phyloP scores from a whole-genome alignment of 441 rosid genomes.

The Pelargonium citronellum region DNA sequence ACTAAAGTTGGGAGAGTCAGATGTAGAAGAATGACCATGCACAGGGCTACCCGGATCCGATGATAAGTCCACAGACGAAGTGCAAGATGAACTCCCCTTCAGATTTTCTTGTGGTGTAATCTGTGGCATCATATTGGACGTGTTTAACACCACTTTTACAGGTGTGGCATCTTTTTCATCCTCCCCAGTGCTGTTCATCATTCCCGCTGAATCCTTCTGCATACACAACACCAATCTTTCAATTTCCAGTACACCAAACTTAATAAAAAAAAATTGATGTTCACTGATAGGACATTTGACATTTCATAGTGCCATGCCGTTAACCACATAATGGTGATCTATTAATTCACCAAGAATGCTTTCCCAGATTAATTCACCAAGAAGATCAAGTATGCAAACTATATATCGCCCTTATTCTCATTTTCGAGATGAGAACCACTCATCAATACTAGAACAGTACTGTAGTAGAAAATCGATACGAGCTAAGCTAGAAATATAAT shows the following conservation, averaged over 20 bases:
- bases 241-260: neutral
- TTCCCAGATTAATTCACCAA: neutral
- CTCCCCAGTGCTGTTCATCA: slow-evolving; percentile 16
- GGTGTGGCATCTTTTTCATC: slow-evolving; percentile 23
- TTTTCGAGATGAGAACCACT: neutral
- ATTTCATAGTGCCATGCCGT: slow-evolving; percentile 12
- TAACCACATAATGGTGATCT: too few relatives aligned
- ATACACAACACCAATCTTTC: slow-evolving; percentile 21
- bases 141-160: slow-evolving; percentile 28
- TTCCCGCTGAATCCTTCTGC: slow-evolving; percentile 38
- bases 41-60: slow-evolving; percentile 39
- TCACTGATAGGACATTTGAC: neutral
- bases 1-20: slow-evolving; percentile 28
- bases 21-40: slow-evolving; percentile 30
- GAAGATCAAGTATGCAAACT: slow-evolving; percentile 1
- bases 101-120: slow-evolving; percentile 24
- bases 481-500: neutral
- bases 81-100: slow-evolving; percentile 33
- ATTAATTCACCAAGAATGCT: neutral
- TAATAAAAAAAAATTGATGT: neutral
- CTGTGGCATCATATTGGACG: slow-evolving; percentile 22
- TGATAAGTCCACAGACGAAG: slow-evolving; percentile 46
- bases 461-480: slow-evolving; percentile 12
- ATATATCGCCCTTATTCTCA: slow-evolving; percentile 1
- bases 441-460: neutral